Percentiles rank a stretch among this genome's conserved stretches.
phyloP scores from a whole-genome alignment of 2,329 filamentous ascomycete genomes.

The Periglandula ipomoeae region DNA sequence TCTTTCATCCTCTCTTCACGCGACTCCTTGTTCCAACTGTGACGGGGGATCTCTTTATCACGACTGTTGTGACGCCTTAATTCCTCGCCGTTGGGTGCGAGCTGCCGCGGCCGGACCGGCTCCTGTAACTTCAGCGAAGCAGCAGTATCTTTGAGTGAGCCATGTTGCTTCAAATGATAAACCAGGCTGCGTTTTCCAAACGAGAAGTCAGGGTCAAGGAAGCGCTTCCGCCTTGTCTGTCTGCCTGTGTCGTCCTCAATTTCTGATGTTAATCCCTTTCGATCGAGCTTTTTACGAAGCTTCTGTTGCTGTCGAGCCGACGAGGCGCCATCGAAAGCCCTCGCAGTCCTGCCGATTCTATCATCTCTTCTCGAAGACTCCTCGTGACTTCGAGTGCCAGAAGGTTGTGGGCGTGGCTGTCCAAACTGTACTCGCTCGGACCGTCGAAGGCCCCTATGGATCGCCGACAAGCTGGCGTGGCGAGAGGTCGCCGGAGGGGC shows the following conservation, averaged over 20 bases:
- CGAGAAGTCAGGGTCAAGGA: conserved; percentile 36
- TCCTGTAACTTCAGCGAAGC: conserved; percentile 17
- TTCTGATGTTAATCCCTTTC: conserved; percentile 25
- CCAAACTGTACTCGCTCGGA: conserved; percentile 28
- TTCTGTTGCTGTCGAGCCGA: conserved; percentile 28
- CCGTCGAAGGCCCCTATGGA: conserved; percentile 54
- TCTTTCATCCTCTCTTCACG: background rate
- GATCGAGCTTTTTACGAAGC: conserved; percentile 44
- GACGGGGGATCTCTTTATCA: background rate
- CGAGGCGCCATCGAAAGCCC: conserved; percentile 20
- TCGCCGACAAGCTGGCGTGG: conserved; percentile 49
- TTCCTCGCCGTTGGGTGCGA: background rate
- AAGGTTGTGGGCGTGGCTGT: conserved; percentile 10
- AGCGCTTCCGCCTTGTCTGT: conserved; percentile 40
- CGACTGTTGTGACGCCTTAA: background rate
- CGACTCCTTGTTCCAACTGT: background rate
- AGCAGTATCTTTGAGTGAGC: conserved; percentile 22
- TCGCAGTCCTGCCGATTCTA: conserved; percentile 11
- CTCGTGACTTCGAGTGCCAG: conserved; percentile 7
- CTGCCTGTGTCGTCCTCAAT: conserved; percentile 24
- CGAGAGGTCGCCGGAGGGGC: conserved; percentile 12
- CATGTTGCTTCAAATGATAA: conserved; percentile 43
- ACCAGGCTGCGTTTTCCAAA: conserved; percentile 50
- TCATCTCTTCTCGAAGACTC: conserved; percentile 9
- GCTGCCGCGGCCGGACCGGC: conserved; percentile 13